Conservation (phyloP, 305 asterid genomes). For the Lippia alba region DNA sequence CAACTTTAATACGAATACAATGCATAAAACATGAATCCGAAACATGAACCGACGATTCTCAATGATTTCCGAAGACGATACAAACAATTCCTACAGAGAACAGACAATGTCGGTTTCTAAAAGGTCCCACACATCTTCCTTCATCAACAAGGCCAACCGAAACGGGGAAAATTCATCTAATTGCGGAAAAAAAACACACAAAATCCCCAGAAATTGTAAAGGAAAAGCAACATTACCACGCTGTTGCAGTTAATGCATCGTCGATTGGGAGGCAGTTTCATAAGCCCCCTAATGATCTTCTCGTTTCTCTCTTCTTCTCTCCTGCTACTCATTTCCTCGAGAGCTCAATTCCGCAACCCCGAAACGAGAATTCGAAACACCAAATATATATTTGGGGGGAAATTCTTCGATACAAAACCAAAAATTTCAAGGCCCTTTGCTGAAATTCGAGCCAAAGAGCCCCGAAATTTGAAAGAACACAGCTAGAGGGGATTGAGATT, state of each 20-base stretch:
- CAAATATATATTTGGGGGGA: not conserved
- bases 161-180: slow-evolving; percentile 3
- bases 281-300: slow-evolving; percentile 85
- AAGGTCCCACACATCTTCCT: slow-evolving; percentile 5
- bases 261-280: slow-evolving; percentile 96
- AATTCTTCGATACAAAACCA: not conserved
- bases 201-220: not conserved
- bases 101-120: slow-evolving; percentile 17
- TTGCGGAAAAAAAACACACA: not conserved
- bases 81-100: no score
- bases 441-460: not conserved
- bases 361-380: slow-evolving; percentile 16
- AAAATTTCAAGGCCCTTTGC: slow-evolving; percentile 8
- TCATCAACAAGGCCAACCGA: not conserved
- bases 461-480: slow-evolving; percentile 26
- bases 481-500: slow-evolving; percentile 26
- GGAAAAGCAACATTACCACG: slow-evolving; percentile 54
- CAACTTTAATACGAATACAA: slow-evolving; percentile 5
- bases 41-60: not conserved
- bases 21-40: slow-evolving; percentile 8
- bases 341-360: slow-evolving; percentile 18
- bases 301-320: slow-evolving; percentile 87
- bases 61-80: not conserved
- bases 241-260: slow-evolving; percentile 95
- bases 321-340: slow-evolving; percentile 58